Percentiles rank a stretch among this genome's conserved stretches.
Conservation (phyloP, 495 filamentous ascomycete species). For the Trypethelium eluteriae region DNA sequence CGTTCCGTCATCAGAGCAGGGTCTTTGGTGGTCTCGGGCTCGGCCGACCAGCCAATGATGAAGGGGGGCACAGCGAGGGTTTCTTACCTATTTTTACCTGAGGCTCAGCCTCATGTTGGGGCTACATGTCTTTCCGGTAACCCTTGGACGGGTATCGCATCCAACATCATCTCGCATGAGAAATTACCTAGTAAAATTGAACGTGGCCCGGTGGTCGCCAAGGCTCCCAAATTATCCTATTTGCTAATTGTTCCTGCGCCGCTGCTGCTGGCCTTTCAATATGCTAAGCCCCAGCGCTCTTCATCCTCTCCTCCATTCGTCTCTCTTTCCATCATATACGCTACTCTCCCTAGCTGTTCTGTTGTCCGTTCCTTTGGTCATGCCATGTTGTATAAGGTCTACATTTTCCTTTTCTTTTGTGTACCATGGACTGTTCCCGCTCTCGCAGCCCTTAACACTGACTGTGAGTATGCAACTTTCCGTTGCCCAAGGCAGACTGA, state of each 20-base stretch:
- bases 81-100: neutral
- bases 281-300: neutral
- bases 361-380: slow-evolving; percentile 4
- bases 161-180: neutral
- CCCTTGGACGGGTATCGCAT: neutral
- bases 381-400: slow-evolving; percentile 11
- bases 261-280: neutral
- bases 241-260: slow-evolving; percentile 2
- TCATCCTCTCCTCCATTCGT: neutral
- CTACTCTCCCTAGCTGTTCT: neutral
- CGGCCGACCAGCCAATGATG: too few species aligned
- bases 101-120: neutral
- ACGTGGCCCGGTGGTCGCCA: neutral
- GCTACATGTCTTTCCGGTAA: slow-evolving; percentile 7
- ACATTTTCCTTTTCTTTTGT: neutral
- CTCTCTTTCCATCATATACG: neutral
- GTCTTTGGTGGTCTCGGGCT: too few species aligned
- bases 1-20: too few species aligned
- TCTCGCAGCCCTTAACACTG: neutral
- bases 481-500: neutral
- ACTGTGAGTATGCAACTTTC: neutral
- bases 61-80: too few species aligned
- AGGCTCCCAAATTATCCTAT: slow-evolving; percentile 3
- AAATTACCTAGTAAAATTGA: neutral
- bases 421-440: neutral